phyloP scores from a whole-genome alignment of 2,329 filamentous ascomycete species.

The Arachnopeziza araneosa region DNA sequence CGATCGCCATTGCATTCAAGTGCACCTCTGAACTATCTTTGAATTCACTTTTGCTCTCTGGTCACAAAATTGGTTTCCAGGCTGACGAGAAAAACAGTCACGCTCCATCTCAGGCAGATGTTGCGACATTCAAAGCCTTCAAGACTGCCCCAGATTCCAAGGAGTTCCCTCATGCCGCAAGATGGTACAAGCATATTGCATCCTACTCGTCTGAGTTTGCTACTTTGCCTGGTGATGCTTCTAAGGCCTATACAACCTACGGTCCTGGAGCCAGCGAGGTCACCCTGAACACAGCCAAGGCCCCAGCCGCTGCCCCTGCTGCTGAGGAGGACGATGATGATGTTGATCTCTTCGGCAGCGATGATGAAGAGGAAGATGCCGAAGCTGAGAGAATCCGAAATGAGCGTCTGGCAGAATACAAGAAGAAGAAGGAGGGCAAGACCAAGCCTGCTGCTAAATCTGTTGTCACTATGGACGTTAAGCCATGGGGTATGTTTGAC shows the following conservation, averaged over 20 bases:
- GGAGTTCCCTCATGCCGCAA: slow-evolving; percentile 90
- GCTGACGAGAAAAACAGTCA: slow-evolving; percentile 35
- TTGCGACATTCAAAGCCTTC: slow-evolving; percentile 88
- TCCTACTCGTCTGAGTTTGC: slow-evolving; percentile 90
- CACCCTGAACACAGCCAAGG: slow-evolving; percentile 80
- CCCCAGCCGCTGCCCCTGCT: slow-evolving; percentile 44
- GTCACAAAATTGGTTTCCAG: neutral
- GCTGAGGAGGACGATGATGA: slow-evolving; percentile 74
- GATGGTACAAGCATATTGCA: slow-evolving; percentile 99
- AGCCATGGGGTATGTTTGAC: slow-evolving; percentile 85
- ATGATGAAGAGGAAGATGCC: slow-evolving; percentile 90
- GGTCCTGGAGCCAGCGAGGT: slow-evolving; percentile 77
- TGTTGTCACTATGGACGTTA: slow-evolving; percentile 90
- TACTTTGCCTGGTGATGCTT: slow-evolving; percentile 83
- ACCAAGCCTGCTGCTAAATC: slow-evolving; percentile 92
- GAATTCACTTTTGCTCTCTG: neutral
- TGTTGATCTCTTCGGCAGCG: slow-evolving; percentile 87
- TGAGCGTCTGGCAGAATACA: slow-evolving; percentile 88
- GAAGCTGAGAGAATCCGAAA: slow-evolving; percentile 81
- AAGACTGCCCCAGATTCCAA: slow-evolving; percentile 66
- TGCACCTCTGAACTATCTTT: slow-evolving; percentile 64
- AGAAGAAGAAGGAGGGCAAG: slow-evolving; percentile 94
- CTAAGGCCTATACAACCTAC: slow-evolving; percentile 83
- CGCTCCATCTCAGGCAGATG: slow-evolving; percentile 86
- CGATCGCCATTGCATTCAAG: slow-evolving; percentile 67